phyloP scores from a whole-genome alignment of 805 yeast genomes.

The Barnettozyma californica region DNA sequence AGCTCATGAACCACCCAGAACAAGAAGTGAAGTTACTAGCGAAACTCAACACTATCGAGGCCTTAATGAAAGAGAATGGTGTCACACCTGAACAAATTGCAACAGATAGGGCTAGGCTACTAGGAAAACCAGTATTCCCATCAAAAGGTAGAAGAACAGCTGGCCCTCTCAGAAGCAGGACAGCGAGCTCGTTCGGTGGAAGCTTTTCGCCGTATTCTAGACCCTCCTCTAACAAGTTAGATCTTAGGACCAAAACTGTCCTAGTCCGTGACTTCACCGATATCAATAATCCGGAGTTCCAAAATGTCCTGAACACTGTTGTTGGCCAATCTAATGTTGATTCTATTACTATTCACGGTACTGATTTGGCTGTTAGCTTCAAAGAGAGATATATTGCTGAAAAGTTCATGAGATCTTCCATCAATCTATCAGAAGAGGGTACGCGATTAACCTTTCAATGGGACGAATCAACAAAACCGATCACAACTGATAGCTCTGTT shows the following conservation, averaged over 20 bases:
- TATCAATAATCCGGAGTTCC: constrained; percentile 12
- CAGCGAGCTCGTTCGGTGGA: not conserved
- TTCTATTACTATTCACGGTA: constrained; percentile 4
- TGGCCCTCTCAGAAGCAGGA: constrained; percentile 9
- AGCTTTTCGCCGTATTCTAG: constrained; percentile 17
- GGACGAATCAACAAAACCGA: constrained; percentile 19
- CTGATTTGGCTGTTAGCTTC: constrained; percentile 17
- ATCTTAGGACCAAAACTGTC: constrained; percentile 22
- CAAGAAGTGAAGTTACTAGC: constrained; percentile 10
- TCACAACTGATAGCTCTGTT: not conserved
- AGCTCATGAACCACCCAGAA: constrained; percentile 15
- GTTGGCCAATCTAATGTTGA: constrained; percentile 14
- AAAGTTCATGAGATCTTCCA: constrained; percentile 15
- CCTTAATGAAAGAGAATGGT: constrained; percentile 15
- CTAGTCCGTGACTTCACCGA: constrained; percentile 16
- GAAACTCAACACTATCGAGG: constrained; percentile 14
- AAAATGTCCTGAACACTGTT: constrained; percentile 11
- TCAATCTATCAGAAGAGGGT: constrained; percentile 7
- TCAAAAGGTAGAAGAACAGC: constrained; percentile 7
- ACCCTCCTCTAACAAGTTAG: constrained; percentile 15
- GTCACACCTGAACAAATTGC: constrained; percentile 21
- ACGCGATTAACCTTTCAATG: constrained; percentile 14
- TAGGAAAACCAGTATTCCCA: constrained; percentile 3
- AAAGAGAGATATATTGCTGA: constrained; percentile 22
- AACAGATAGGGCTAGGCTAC: constrained; percentile 18